Percentiles rank a stretch among this genome's conserved stretches.
These are phyloP conservation scores for Micromonas commoda DNA, from an alignment of 139 green algal genomes.

Conservation along the genomic window DNA sequence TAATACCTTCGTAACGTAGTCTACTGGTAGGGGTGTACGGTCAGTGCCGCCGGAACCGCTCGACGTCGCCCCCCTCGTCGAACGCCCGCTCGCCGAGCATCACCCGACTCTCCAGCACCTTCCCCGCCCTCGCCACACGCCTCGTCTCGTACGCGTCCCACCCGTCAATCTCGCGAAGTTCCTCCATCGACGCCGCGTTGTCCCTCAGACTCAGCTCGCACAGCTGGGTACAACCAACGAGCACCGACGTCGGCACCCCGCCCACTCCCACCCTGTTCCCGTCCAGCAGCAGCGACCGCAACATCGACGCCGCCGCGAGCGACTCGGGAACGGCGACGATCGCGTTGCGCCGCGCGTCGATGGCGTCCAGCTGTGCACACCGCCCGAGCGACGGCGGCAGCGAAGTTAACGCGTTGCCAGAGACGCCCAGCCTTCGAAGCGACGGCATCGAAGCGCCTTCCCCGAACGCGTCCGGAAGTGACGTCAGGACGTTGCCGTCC, in stretches of 20 bases:
- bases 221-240: neutral
- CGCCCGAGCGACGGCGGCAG: neutral
- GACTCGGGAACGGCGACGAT: neutral
- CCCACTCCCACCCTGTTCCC: neutral
- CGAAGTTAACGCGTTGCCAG: neutral
- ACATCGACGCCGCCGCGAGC: neutral
- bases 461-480: neutral
- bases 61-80: conserved; percentile 5
- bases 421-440: neutral
- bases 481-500: neutral
- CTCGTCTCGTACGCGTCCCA: conserved; percentile 8
- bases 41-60: conserved; percentile 1
- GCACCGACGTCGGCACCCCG: neutral
- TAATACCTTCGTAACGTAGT: too few relatives aligned
- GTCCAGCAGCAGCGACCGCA: conserved; percentile 5
- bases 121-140: neutral
- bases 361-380: neutral
- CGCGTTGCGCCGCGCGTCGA: neutral
- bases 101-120: neutral
- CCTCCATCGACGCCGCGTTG: neutral
- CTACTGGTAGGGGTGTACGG: neutral
- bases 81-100: neutral
- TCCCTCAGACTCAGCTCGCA: conserved; percentile 1
- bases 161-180: neutral
- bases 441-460: neutral